Percentiles rank a stretch among this genome's conserved stretches.
Evolutionary conservation across 2,329 filamentous ascomycete genomes (phyloP).

Genomic region (Xylaria sp.): DNA sequence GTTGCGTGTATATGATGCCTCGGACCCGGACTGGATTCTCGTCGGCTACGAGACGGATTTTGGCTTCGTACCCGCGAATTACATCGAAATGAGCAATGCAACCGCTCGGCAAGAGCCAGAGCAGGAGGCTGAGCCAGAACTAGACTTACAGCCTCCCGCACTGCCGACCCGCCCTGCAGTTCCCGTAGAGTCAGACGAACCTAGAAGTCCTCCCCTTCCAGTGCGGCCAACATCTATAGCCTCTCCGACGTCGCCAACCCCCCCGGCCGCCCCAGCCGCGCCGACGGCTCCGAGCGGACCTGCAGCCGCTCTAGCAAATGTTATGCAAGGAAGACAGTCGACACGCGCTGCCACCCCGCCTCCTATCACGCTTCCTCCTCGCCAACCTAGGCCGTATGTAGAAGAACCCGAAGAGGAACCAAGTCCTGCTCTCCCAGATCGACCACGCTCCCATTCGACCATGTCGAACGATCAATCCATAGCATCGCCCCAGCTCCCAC

Average conservation of each 20-base stretch:
- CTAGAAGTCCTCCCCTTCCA: slow-evolving; percentile 55
- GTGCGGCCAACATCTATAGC: slow-evolving; percentile 46
- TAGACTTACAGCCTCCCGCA: slow-evolving; percentile 52
- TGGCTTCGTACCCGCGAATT: slow-evolving; percentile 95
- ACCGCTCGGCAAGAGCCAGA: slow-evolving; percentile 51
- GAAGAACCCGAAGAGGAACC: slow-evolving; percentile 77
- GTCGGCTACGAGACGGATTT: slow-evolving; percentile 86
- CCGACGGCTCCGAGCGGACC: slow-evolving; percentile 54
- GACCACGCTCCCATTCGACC: slow-evolving; percentile 47
- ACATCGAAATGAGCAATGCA: slow-evolving; percentile 78
- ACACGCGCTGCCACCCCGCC: slow-evolving; percentile 61
- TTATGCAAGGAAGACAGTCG: slow-evolving; percentile 62
- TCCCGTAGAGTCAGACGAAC: slow-evolving; percentile 51
- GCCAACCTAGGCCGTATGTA: slow-evolving; percentile 67
- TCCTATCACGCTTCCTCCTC: slow-evolving; percentile 60
- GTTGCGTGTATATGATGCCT: slow-evolving; percentile 86
- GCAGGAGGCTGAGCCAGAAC: slow-evolving; percentile 44
- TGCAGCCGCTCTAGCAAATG: slow-evolving; percentile 65
- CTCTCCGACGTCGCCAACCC: slow-evolving; percentile 44
- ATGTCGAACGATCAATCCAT: slow-evolving; percentile 42
- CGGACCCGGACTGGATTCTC: slow-evolving; percentile 96
- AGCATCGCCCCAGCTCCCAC: slow-evolving; percentile 44
- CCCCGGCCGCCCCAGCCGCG: not conserved
- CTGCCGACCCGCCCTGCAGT: slow-evolving; percentile 58
- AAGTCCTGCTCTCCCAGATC: slow-evolving; percentile 55